Evolutionary conservation across 2,329 filamentous ascomycete species (phyloP).

Genomic region (Colletotrichum salicis): DNA sequence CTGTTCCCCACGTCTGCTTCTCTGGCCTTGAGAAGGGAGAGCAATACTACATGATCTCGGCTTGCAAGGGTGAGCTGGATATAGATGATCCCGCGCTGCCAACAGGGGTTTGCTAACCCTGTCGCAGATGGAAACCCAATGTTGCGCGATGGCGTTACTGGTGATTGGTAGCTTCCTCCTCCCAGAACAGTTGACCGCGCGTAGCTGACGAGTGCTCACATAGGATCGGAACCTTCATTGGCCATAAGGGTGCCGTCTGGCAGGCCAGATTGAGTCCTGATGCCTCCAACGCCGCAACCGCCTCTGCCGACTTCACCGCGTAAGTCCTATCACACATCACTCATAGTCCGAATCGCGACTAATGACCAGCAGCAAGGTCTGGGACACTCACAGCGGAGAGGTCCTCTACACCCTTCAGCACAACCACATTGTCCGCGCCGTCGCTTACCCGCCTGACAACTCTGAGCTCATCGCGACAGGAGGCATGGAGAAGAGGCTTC

Average conservation of each 20-base stretch:
- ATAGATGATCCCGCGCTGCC: constrained; percentile 6
- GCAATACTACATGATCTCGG: constrained; percentile 91
- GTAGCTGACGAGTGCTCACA: constrained; percentile 61
- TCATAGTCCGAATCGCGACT: not conserved
- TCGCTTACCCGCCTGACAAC: constrained; percentile 86
- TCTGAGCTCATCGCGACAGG: constrained; percentile 91
- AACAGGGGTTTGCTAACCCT: constrained; percentile 38
- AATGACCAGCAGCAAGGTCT: constrained; percentile 78
- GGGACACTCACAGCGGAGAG: constrained; percentile 96
- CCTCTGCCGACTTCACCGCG: constrained; percentile 95
- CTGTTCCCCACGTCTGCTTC: constrained; percentile 91
- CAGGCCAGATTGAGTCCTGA: constrained; percentile 91
- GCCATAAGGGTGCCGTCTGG: constrained; percentile 98
- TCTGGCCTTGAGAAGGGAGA: constrained; percentile 85
- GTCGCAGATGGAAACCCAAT: constrained; percentile 92
- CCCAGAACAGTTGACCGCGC: not conserved
- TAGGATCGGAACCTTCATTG: constrained; percentile 97
- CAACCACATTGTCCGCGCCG: constrained; percentile 92
- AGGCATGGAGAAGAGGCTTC: constrained; percentile 95
- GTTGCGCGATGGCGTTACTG: constrained; percentile 95
- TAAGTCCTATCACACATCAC: constrained; percentile 55
- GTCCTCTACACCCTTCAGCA: constrained; percentile 88
- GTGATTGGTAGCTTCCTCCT: constrained; percentile 76
- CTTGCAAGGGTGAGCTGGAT: constrained; percentile 79
- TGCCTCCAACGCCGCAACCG: constrained; percentile 88